Conservation (phyloP, 1,284 basidiomycete genomes). For the Rhodofomes roseus region DNA sequence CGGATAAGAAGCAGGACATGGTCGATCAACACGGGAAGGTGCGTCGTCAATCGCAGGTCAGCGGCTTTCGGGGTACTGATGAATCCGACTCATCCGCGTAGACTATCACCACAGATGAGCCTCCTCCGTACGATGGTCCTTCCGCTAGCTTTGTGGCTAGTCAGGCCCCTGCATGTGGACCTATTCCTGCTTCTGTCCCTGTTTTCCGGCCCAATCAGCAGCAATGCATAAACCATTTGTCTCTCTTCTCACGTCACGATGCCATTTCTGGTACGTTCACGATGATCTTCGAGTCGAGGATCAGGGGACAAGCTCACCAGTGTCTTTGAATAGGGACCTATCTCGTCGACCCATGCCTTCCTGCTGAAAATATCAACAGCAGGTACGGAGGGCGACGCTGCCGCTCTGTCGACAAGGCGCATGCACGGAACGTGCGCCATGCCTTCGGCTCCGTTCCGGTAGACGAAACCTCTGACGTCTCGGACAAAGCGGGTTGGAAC, state of each 20-base stretch:
- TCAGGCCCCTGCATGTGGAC: not conserved
- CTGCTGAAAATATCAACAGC: not conserved
- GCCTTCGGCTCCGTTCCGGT: not conserved
- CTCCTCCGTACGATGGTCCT: not conserved
- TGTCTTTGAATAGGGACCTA: constrained; percentile 1
- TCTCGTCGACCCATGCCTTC: not conserved
- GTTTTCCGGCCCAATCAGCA: not conserved
- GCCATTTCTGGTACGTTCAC: constrained; percentile 2
- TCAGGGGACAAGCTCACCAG: not conserved
- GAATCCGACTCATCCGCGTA: no score
- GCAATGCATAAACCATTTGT: constrained; percentile 3
- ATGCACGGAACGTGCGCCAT: not conserved
- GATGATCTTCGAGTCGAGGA: no score
- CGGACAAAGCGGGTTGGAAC: not conserved
- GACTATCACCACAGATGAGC: not conserved
- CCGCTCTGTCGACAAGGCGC: not conserved
- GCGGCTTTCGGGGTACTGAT: no score
- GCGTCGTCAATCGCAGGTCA: not conserved
- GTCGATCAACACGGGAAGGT: not conserved
- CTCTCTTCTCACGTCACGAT: constrained; percentile 4
- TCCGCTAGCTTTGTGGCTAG: not conserved
- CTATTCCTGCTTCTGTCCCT: not conserved
- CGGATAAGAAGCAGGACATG: not conserved
- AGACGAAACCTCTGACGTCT: not conserved
- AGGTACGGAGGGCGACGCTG: no score